Evolutionary conservation across 768 basidiomycete genomes (phyloP), one percentile per base, ranked within the genome.

Genomic region (Hortiboletus flavorubellus): DNA sequence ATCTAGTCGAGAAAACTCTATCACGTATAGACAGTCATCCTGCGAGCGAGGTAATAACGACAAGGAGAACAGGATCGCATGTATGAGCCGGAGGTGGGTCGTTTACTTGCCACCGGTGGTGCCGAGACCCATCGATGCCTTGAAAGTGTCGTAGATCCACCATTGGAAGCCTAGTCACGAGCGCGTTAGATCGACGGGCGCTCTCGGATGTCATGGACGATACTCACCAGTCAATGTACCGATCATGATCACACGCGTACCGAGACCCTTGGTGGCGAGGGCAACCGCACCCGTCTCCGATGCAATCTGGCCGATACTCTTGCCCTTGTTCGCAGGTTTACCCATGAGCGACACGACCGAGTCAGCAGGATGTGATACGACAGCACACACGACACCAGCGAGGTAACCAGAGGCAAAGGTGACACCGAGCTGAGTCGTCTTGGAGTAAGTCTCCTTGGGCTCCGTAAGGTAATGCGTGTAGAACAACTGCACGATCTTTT

Each of bases 331-430:
- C 59, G 79, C 71, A 58, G 84, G 80, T 81, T 98, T 98, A 72
- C 94, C 93, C 76, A 97, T 93, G 73, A 85, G 85, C 54, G 93
- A 96, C 62, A 97, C 89, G 60, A 98, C 74, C 38, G 94, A 88
- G 73, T 98, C 94, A 63, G 94, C 94, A 46, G 94, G 94, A 72
- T 98, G 94, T 16, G 95, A 98, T 72, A 98, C 95, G 73, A 93
- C 77, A 63, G 95, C 95, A 71, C 93, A 95, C 69, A 96, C 84
- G 66, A 97, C 86, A 86, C 95, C 95, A 69, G 94, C 91, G 65
- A 96, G 84, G 73, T 96, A 89, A 78, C 94, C 94, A 56, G 91
- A 93, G 21, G 81, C 81, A 70, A 97, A 91, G 61, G 93, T 96
- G 64, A 96, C 75, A 60, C 88, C 86, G 64, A 98, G 91, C 70